Percentiles rank a stretch among this genome's conserved stretches.
Conservation (phyloP, 805 yeast species). For the Zygoascus ofunaensis region DNA sequence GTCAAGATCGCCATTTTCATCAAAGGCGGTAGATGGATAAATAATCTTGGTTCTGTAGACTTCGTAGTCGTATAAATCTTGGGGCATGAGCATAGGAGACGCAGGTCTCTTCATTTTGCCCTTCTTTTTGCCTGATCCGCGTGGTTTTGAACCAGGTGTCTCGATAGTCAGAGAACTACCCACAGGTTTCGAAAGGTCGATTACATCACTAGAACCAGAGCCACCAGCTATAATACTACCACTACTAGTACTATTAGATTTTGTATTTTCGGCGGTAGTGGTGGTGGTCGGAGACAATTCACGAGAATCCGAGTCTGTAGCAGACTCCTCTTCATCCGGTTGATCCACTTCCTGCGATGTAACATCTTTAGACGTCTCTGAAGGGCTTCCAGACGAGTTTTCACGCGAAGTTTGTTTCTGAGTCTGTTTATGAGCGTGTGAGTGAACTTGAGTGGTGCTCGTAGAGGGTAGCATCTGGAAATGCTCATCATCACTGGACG, state of each 20-base stretch:
- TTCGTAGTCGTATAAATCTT: conserved; percentile 43
- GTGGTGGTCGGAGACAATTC: background rate
- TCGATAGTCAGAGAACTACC: too few relatives aligned
- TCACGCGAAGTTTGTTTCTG: too few relatives aligned
- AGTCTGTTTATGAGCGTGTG: background rate
- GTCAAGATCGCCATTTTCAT: conserved; percentile 18
- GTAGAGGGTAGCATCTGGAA: background rate
- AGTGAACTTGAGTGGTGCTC: background rate
- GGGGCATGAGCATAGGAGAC: conserved; percentile 18
- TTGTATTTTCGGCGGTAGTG: background rate
- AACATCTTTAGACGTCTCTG: background rate
- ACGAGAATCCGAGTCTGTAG: background rate
- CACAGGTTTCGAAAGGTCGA: too few relatives aligned
- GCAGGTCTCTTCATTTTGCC: background rate
- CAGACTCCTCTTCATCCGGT: background rate
- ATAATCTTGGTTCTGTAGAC: conserved; percentile 51
- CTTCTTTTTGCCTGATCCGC: background rate
- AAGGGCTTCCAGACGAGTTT: too few relatives aligned
- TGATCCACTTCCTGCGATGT: background rate
- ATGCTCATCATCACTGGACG: background rate
- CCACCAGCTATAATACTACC: background rate
- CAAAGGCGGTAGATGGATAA: conserved; percentile 43
- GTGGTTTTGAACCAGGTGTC: too few relatives aligned
- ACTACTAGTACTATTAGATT: background rate
- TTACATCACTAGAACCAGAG: too few relatives aligned